Conservation (phyloP, 805 yeast species). For the Candida sonorensis region DNA sequence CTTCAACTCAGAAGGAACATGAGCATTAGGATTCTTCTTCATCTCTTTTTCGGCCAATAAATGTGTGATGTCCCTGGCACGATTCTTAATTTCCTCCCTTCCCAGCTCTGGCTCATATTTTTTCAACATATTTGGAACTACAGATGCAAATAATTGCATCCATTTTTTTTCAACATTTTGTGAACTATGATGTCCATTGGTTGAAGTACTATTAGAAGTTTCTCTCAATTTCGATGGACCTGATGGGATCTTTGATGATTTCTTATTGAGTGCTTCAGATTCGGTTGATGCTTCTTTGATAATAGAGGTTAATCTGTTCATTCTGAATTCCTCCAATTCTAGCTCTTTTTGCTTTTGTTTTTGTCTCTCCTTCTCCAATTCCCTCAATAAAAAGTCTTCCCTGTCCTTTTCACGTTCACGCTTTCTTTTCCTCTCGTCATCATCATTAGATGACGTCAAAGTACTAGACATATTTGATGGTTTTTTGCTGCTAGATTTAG, state of each 20-base stretch:
- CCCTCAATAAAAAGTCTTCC: slow-evolving; percentile 23
- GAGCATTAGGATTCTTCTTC: slow-evolving; percentile 32
- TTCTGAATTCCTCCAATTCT: slow-evolving; percentile 18
- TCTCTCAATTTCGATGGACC: no score
- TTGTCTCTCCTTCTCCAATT: slow-evolving; percentile 29
- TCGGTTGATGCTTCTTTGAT: slow-evolving; percentile 25
- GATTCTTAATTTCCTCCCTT: slow-evolving; percentile 63
- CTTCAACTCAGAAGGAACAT: slow-evolving; percentile 51
- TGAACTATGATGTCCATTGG: not conserved
- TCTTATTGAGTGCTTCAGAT: slow-evolving; percentile 6
- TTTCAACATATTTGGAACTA: slow-evolving; percentile 74
- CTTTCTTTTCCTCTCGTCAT: slow-evolving; percentile 17
- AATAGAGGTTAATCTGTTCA: slow-evolving; percentile 20
- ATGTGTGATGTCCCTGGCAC: slow-evolving; percentile 74
- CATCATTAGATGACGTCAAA: slow-evolving; percentile 4
- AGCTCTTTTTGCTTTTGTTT: slow-evolving; percentile 23
- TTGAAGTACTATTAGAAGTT: not conserved
- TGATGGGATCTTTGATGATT: no score
- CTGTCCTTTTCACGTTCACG: slow-evolving; percentile 25
- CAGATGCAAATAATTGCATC: slow-evolving; percentile 53
- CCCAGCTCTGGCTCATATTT: slow-evolving; percentile 62
- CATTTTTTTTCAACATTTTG: slow-evolving; percentile 24
- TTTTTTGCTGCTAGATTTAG: slow-evolving; percentile 2
- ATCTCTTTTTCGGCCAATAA: slow-evolving; percentile 63
- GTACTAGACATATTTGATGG: not conserved